Base-by-base conservation (phyloP, 1,284 basidiomycete genomes). In the Tranzscheliella williamsii region DNA sequence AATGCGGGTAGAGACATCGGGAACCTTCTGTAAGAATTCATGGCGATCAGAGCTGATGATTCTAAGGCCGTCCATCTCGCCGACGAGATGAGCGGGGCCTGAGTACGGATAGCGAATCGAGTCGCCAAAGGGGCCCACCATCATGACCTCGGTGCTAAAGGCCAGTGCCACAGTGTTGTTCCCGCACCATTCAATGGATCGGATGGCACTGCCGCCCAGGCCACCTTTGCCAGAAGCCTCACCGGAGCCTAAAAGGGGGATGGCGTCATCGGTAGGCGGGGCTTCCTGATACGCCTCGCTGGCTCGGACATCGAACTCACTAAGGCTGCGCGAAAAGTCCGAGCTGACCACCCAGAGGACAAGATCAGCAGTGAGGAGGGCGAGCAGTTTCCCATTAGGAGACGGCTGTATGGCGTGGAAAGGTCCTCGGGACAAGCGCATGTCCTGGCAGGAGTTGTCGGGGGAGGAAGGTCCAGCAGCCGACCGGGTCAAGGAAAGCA, bases 111-210 rank as follows among this genome's bases (percentile, higher is more conserved):
- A 94, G 64, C 89, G 92, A 18, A 97, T 80, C 1, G 86, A 87
- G 62, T 94, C 91, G 1, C 91, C 92, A 58, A 87, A 90, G 4
- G 94, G 94, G 2, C 94, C 93, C 8, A 96, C 88, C 37, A 99
- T 83, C 13, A 93, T 80, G 0, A 87, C 87, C 35, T 87, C 80
- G n/a, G 84, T 82, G 29, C 85, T 84, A 88, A 90, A 97, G 2
- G 86, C 87, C 15, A 97, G 83, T 2, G 91, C 83, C 21, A 98
- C 88, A 0, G 91, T 91, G 78, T 98, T 92, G 75, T 92, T 92
- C 5, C 93, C 93, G 73, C 93, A 97, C 95, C 95, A 98, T 72
- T 89, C 88, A 0, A 93, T 50, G 20, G 54, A 50, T 12, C 51
- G 44, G 1, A 74, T 41, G 2, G 72, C 74, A 11, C 71, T 70